Percentiles rank a stretch among this genome's conserved stretches.
Conservation (phyloP, 1,139 yeast species). For the Saccharomyces hybrid region DNA sequence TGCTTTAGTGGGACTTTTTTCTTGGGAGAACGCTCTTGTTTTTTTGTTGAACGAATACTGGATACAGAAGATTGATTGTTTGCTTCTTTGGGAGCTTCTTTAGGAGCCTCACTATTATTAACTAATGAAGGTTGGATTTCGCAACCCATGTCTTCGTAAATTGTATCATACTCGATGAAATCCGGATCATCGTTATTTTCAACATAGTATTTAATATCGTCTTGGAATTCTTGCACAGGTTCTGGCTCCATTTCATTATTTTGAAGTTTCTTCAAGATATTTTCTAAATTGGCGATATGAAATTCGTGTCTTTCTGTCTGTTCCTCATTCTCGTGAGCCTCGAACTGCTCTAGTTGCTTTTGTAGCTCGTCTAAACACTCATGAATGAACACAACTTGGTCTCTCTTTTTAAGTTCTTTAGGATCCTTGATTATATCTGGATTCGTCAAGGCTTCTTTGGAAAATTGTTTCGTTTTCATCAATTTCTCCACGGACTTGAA, state of each 20-base stretch:
- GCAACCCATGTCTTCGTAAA: constrained; percentile 77
- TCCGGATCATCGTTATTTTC: constrained; percentile 95
- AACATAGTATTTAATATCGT: constrained; percentile 88
- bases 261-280: constrained; percentile 67
- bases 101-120: constrained; percentile 23
- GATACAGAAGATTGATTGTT: constrained; percentile 3
- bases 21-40: constrained; percentile 17
- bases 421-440: constrained; percentile 58
- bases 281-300: constrained; percentile 75
- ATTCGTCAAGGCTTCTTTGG: constrained; percentile 84
- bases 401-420: constrained; percentile 71
- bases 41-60: constrained; percentile 5
- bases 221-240: constrained; percentile 69
- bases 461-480: constrained; percentile 91
- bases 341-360: constrained; percentile 72
- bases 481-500: constrained; percentile 92
- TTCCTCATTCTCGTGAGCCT: constrained; percentile 68
- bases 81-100: constrained; percentile 9
- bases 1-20: constrained; percentile 4
- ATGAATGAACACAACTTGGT: constrained; percentile 64
- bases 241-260: constrained; percentile 81
- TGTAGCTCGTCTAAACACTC: constrained; percentile 75
- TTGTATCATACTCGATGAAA: constrained; percentile 89
- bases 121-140: constrained; percentile 40
- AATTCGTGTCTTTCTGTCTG: constrained; percentile 65